A percentile compares a stretch with the other conserved stretches of the same genome.
phyloP scores from a whole-genome alignment of 78 protist species.

The slime mould (Dictyostelium discoideum) region DNA sequence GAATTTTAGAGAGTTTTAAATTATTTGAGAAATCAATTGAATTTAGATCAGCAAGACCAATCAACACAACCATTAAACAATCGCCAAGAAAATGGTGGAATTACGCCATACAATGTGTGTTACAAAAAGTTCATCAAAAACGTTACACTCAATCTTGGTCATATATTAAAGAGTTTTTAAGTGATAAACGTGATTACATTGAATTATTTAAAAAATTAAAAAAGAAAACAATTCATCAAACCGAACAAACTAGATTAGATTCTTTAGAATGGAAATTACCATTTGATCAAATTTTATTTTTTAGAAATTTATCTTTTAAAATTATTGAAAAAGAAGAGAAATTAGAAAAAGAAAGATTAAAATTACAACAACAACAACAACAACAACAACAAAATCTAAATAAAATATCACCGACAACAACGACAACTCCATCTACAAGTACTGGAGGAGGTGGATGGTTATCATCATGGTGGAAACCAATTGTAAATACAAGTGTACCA shows the following conservation, averaged over 20 bases:
- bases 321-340: conserved; percentile 57
- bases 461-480: conserved; percentile 67
- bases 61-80: background rate
- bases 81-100: conserved; percentile 41
- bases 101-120: conserved; percentile 7
- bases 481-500: background rate
- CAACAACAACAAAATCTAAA: background rate
- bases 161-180: conserved; percentile 35
- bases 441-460: conserved; percentile 51
- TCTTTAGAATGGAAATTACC: conserved; percentile 71
- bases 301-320: conserved; percentile 36
- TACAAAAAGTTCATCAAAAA: background rate
- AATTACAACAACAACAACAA: conserved; percentile 6
- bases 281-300: conserved; percentile 20
- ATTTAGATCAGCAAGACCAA: conserved; percentile 31
- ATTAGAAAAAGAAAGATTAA: conserved; percentile 11
- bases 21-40: conserved; percentile 43
- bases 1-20: conserved; percentile 39
- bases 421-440: background rate
- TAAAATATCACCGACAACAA: background rate
- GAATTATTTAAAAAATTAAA: conserved; percentile 24
- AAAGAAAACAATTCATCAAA: conserved; percentile 20
- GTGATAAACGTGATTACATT: conserved; percentile 52
- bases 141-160: conserved; percentile 30
- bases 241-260: conserved; percentile 46